Conservation (phyloP, 2,329 filamentous ascomycete species). For the Botrytis cinerea region DNA sequence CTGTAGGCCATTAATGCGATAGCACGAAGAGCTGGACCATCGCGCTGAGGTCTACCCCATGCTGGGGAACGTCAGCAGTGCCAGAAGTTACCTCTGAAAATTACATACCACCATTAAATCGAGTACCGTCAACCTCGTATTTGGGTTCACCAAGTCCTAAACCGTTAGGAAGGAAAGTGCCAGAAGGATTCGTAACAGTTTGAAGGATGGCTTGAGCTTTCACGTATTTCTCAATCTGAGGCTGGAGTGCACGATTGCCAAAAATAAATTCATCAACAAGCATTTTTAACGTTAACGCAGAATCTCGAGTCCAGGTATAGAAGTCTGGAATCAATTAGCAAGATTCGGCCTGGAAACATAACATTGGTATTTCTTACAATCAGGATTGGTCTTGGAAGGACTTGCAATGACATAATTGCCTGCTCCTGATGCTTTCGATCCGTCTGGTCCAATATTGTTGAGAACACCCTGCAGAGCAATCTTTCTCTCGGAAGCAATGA, state of each 20-base stretch:
- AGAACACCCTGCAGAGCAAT: slow-evolving; percentile 54
- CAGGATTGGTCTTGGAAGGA: slow-evolving; percentile 53
- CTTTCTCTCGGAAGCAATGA: slow-evolving; percentile 48
- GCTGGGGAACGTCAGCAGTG: slow-evolving; percentile 20
- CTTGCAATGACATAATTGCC: slow-evolving; percentile 57
- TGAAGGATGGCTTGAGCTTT: slow-evolving; percentile 62
- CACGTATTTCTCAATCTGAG: slow-evolving; percentile 66
- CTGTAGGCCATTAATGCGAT: slow-evolving; percentile 72
- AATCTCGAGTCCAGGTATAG: slow-evolving; percentile 77
- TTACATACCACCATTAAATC: slow-evolving; percentile 55
- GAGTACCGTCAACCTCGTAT: slow-evolving; percentile 63
- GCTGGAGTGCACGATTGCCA: slow-evolving; percentile 51
- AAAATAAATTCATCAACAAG: slow-evolving; percentile 65
- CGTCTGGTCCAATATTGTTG: slow-evolving; percentile 57
- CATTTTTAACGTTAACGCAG: slow-evolving; percentile 69
- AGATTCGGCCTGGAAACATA: not conserved
- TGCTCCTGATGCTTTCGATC: slow-evolving; percentile 50
- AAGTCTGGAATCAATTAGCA: slow-evolving; percentile 56
- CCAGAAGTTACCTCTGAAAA: not conserved
- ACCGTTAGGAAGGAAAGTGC: slow-evolving; percentile 45
- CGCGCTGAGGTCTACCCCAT: slow-evolving; percentile 69
- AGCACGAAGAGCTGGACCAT: slow-evolving; percentile 75
- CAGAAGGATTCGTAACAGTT: slow-evolving; percentile 57
- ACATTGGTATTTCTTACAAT: slow-evolving; percentile 48
- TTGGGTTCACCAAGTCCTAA: slow-evolving; percentile 70